Evolutionary conservation across 306 rosid genomes (phyloP).

Genomic region (Rosa lucieae): DNA sequence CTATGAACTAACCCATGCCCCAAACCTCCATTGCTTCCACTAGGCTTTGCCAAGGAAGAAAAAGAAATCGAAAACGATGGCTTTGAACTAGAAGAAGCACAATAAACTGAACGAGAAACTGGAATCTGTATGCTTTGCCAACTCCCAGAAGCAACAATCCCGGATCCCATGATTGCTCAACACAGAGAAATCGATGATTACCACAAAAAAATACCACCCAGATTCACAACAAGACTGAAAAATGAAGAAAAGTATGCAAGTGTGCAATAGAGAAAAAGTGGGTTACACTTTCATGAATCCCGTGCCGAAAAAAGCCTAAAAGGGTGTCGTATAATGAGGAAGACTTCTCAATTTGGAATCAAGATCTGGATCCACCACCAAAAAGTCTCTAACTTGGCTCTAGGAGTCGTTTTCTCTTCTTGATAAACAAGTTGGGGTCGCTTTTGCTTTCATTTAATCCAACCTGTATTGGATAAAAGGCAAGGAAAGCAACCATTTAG

Average conservation of each 20-base stretch:
- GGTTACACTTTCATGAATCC: constrained; percentile 16
- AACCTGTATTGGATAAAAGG: constrained; percentile 4
- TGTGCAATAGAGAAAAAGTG: background rate
- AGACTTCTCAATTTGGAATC: constrained; percentile 17
- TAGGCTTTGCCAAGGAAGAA: constrained; percentile 17
- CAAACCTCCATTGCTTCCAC: constrained; percentile 25
- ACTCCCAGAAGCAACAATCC: constrained; percentile 35
- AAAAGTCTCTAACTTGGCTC: constrained; percentile 13
- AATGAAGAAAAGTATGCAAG: background rate
- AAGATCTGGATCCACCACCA: constrained; percentile 21
- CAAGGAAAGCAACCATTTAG: background rate
- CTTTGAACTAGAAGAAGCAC: constrained; percentile 15
- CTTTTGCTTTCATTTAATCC: constrained; percentile 18
- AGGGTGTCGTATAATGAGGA: constrained; percentile 14
- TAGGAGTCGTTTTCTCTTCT: constrained; percentile 11
- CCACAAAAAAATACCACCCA: constrained; percentile 21
- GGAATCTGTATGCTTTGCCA: constrained; percentile 26
- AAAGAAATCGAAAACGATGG: constrained; percentile 27
- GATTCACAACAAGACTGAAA: background rate
- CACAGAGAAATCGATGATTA: background rate
- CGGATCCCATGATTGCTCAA: constrained; percentile 37
- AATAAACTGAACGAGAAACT: constrained; percentile 27
- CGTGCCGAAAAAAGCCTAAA: constrained; percentile 19
- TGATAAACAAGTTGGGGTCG: constrained; percentile 5
- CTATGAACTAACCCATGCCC: constrained; percentile 20